These are phyloP conservation scores for Globisporangium radiosum DNA, from an alignment of 352 stramenopile species.

Conservation along the genomic window DNA sequence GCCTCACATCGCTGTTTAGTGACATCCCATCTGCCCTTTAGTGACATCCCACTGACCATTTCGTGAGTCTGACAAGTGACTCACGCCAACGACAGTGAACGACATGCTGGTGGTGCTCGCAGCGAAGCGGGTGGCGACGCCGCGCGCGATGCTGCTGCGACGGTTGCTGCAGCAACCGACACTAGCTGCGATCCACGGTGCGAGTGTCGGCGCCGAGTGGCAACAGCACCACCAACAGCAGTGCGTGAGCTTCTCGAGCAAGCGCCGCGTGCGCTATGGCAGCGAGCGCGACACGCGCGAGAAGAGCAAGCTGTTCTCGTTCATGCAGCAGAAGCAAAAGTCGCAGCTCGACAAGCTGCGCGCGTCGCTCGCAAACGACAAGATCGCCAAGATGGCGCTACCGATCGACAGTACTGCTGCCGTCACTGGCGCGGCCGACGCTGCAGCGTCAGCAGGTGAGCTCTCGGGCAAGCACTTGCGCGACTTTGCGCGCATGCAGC, in stretches of 20 bases:
- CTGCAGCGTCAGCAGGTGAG: neutral
- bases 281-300: conserved; percentile 14
- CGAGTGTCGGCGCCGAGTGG: neutral
- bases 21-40: too few species aligned
- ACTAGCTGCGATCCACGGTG: neutral
- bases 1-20: too few species aligned
- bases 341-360: conserved; percentile 36
- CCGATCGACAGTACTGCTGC: neutral
- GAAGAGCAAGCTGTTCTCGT: conserved; percentile 18
- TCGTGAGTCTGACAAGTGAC: too few species aligned
- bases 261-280: conserved; percentile 21
- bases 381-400: conserved; percentile 10
- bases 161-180: neutral
- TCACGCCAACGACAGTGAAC: neutral
- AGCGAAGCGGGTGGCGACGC: neutral
- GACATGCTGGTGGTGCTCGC: neutral
- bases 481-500: conserved; percentile 50
- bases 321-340: conserved; percentile 34
- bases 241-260: conserved; percentile 26
- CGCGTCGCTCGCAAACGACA: conserved; percentile 21
- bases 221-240: neutral
- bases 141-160: neutral
- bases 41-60: too few species aligned
- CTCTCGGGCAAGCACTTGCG: conserved; percentile 12
- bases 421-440: neutral